These are phyloP conservation scores for Trichosporon asahii DNA, from an alignment of 1,284 basidiomycete species.

Conservation along the genomic window DNA sequence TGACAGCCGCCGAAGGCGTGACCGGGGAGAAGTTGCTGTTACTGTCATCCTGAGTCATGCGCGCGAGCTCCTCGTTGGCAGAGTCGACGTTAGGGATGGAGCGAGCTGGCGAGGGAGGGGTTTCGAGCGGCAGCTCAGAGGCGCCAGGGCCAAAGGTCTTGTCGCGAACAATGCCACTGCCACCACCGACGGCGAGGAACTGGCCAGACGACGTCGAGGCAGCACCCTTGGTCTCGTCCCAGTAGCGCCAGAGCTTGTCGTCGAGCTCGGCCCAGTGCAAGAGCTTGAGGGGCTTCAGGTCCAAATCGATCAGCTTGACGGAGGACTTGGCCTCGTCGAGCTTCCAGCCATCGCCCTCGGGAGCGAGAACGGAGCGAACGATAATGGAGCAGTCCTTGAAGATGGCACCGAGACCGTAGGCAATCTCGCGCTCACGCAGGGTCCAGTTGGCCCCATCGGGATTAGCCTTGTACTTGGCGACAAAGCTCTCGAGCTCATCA, in stretches of 20 bases:
- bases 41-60: background rate
- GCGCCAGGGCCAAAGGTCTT: background rate
- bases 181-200: slow-evolving; percentile 44
- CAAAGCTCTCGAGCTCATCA: slow-evolving; percentile 61
- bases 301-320: slow-evolving; percentile 77
- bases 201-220: slow-evolving; percentile 64
- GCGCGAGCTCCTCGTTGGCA: slow-evolving; percentile 1
- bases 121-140: background rate
- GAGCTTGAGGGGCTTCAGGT: slow-evolving; percentile 73
- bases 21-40: background rate
- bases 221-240: slow-evolving; percentile 61
- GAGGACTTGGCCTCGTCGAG: slow-evolving; percentile 32
- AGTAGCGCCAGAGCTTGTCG: slow-evolving; percentile 57
- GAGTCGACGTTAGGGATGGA: background rate
- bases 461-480: slow-evolving; percentile 57
- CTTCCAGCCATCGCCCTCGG: slow-evolving; percentile 16
- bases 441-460: slow-evolving; percentile 28
- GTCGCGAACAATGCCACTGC: slow-evolving; percentile 7
- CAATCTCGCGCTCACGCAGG: slow-evolving; percentile 55
- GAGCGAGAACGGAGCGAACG: slow-evolving; percentile 51
- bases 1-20: background rate
- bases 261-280: slow-evolving; percentile 72
- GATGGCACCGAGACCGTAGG: slow-evolving; percentile 81
- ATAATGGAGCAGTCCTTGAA: slow-evolving; percentile 96
- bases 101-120: background rate